These are phyloP conservation scores for Citrullus colocynthis DNA, from an alignment of 306 rosid genomes.

Conservation along the genomic window DNA sequence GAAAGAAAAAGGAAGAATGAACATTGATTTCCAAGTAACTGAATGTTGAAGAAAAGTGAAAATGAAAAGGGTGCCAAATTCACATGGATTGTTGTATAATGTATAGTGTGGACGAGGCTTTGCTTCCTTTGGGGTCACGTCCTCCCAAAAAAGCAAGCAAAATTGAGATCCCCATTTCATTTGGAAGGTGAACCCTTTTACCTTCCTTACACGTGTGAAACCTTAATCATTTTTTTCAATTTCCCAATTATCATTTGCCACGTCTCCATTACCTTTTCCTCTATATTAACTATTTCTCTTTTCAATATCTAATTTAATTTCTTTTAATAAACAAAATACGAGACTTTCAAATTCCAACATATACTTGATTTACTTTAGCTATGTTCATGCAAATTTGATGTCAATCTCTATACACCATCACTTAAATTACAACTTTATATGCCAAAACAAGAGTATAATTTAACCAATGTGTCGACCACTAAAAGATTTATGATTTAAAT, in stretches of 20 bases:
- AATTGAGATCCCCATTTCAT: not conserved
- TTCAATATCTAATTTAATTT: too few relatives aligned
- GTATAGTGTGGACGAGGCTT: not conserved
- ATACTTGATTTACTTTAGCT: too few relatives aligned
- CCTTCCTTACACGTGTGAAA: not conserved
- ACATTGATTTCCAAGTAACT: not conserved
- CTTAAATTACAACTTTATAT: too few relatives aligned
- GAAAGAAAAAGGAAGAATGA: not conserved
- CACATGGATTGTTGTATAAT: not conserved
- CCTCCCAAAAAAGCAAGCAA: not conserved
- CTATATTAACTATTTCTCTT: too few relatives aligned
- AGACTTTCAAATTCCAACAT: too few relatives aligned
- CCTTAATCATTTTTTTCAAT: not conserved
- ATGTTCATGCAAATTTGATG: too few relatives aligned
- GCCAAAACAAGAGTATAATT: too few relatives aligned
- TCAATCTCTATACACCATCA: too few relatives aligned
- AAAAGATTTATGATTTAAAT: too few relatives aligned
- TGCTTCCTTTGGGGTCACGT: conserved; percentile 3
- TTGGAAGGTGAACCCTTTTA: not conserved
- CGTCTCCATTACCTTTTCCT: too few relatives aligned
- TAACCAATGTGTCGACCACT: too few relatives aligned
- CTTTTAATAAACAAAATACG: too few relatives aligned
- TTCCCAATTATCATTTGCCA: not conserved
- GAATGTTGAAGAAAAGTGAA: not conserved
- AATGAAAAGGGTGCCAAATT: not conserved